Conservation (phyloP, 352 stramenopile genomes). For the Globisporangium alternatum region DNA sequence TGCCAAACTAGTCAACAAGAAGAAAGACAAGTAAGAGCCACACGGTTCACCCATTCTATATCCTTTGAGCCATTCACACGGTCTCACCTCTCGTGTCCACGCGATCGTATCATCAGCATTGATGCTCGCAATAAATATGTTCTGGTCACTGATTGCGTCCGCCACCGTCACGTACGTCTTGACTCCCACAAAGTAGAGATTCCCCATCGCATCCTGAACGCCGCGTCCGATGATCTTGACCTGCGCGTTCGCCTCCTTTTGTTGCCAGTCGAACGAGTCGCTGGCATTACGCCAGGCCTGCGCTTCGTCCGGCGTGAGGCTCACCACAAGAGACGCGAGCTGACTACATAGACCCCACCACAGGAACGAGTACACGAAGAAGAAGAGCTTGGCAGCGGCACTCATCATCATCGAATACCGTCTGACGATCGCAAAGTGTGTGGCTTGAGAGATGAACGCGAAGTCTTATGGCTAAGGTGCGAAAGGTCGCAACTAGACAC, state of each 20-base stretch:
- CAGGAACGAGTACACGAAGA: conserved; percentile 4
- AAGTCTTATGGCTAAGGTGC: background rate
- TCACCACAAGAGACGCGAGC: background rate
- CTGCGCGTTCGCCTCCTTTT: conserved; percentile 26
- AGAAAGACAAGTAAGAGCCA: background rate
- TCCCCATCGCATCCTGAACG: conserved; percentile 31
- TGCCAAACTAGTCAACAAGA: conserved; percentile 39
- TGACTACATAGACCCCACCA: conserved; percentile 5
- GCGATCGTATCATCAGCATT: conserved; percentile 38
- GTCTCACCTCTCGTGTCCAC: conserved; percentile 50
- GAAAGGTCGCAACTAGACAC: conserved; percentile 1
- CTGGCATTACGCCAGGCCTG: conserved; percentile 41
- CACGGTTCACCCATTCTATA: background rate
- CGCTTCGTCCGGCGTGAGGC: conserved; percentile 31
- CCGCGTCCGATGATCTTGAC: conserved; percentile 42
- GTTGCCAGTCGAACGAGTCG: conserved; percentile 53
- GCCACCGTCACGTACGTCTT: conserved; percentile 29
- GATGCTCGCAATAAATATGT: conserved; percentile 54
- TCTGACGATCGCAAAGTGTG: background rate
- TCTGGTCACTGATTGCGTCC: conserved; percentile 27
- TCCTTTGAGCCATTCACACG: background rate
- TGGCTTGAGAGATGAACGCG: background rate
- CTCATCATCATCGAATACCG: background rate
- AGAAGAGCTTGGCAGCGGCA: conserved; percentile 2
- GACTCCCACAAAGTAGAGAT: conserved; percentile 61